A percentile compares a stretch with the other conserved stretches of the same genome.
These are phyloP conservation scores for Dillenia turbinata DNA, from an alignment of 164 flowering plant genomes.

Conservation along the genomic window DNA sequence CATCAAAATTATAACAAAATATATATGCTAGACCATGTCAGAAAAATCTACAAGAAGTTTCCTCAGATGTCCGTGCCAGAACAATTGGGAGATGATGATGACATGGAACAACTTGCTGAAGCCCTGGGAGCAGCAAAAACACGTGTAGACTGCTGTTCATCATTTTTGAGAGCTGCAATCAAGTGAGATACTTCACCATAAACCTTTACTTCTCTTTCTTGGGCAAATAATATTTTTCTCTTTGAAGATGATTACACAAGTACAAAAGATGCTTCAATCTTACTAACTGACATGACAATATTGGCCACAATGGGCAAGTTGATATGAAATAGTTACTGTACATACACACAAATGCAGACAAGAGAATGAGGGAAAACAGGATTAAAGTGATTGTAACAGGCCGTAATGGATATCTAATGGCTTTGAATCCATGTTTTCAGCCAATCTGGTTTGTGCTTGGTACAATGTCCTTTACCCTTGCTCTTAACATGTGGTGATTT, in stretches of 20 bases:
- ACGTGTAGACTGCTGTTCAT: conserved; percentile 82
- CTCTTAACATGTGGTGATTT: too few species aligned
- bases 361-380: too few species aligned
- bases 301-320: too few species aligned
- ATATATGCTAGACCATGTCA: conserved; percentile 64
- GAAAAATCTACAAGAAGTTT: conserved; percentile 69
- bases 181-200: conserved; percentile 37
- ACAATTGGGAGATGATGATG: conserved; percentile 72
- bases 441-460: too few species aligned
- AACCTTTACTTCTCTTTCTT: background rate
- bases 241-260: background rate
- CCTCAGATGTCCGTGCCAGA: conserved; percentile 74
- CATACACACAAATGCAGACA: too few species aligned
- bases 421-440: too few species aligned
- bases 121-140: conserved; percentile 83
- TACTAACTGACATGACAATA: too few species aligned
- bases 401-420: too few species aligned
- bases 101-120: conserved; percentile 74
- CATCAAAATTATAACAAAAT: conserved; percentile 23
- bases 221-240: background rate
- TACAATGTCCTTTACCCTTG: too few species aligned
- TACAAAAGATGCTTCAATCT: too few species aligned
- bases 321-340: too few species aligned
- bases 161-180: conserved; percentile 86
- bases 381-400: too few species aligned